phyloP scores from a whole-genome alignment of 768 basidiomycete genomes.

The Pluteus cervinus region DNA sequence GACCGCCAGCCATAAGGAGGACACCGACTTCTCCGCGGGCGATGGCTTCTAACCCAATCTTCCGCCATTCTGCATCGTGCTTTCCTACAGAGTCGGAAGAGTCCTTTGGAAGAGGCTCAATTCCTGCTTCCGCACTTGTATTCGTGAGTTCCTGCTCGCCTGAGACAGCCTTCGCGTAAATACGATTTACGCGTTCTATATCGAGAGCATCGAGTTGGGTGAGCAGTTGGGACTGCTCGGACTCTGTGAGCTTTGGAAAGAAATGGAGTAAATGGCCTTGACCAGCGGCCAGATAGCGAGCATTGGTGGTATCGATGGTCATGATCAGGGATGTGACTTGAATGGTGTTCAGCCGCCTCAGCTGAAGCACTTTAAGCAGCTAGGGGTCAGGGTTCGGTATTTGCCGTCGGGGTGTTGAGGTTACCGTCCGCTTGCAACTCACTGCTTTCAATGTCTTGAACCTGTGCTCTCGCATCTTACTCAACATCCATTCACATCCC shows the following conservation, averaged over 20 bases:
- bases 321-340: constrained; percentile 28
- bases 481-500: too few species aligned
- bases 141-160: constrained; percentile 50
- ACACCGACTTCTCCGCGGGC: constrained; percentile 85
- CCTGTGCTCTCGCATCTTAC: too few species aligned
- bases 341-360: not conserved
- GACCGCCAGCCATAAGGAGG: constrained; percentile 95
- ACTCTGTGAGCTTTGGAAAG: constrained; percentile 64
- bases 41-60: constrained; percentile 75
- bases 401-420: too few species aligned
- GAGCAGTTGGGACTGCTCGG: constrained; percentile 58
- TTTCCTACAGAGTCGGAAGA: constrained; percentile 60
- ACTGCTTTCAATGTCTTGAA: too few species aligned
- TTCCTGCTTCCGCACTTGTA: constrained; percentile 37
- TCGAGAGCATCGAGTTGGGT: constrained; percentile 76
- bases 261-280: constrained; percentile 90
- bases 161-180: constrained; percentile 72
- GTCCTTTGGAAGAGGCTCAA: constrained; percentile 78
- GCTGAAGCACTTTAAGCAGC: constrained; percentile 3
- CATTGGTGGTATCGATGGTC: constrained; percentile 50
- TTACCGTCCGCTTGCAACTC: too few species aligned
- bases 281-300: constrained; percentile 70
- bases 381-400: constrained; percentile 9
- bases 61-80: constrained; percentile 70
- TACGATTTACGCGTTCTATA: constrained; percentile 85